These are phyloP conservation scores for Nicotiana attenuata DNA, from an alignment of 257 asterid genomes.

Conservation along the genomic window DNA sequence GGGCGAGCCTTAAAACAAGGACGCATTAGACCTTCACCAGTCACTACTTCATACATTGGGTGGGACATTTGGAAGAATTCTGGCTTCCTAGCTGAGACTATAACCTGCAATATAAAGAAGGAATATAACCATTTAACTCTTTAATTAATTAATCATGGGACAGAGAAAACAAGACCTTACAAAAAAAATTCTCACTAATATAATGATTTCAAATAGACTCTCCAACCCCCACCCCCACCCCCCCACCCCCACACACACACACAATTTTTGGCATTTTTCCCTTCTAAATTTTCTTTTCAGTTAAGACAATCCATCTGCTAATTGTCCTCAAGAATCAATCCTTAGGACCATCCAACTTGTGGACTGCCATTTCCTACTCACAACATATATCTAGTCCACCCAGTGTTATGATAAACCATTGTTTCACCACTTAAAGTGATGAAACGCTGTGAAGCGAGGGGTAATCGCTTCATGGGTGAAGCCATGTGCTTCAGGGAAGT, in stretches of 20 bases:
- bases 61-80: conserved; percentile 87
- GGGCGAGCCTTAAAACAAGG: conserved; percentile 79
- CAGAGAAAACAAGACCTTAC: background rate
- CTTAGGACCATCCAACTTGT: background rate
- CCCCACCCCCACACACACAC: no score
- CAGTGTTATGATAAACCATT: background rate
- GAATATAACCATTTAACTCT: background rate
- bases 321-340: background rate
- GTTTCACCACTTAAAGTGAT: background rate
- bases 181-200: background rate
- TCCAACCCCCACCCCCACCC: background rate
- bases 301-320: background rate
- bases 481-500: no score
- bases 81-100: conserved; percentile 88
- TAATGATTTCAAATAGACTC: background rate
- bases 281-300: background rate
- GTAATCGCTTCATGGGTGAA: background rate
- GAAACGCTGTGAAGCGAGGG: background rate
- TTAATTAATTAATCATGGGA: background rate
- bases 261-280: background rate
- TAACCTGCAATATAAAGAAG: conserved; percentile 40
- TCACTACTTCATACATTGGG: conserved; percentile 91
- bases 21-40: conserved; percentile 86
- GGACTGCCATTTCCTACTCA: background rate
- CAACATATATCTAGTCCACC: background rate